Percentiles rank a stretch among this genome's conserved stretches.
These are phyloP conservation scores for Blastobotrys capitulatus DNA, from an alignment of 1,139 yeast genomes.

Conservation along the genomic window DNA sequence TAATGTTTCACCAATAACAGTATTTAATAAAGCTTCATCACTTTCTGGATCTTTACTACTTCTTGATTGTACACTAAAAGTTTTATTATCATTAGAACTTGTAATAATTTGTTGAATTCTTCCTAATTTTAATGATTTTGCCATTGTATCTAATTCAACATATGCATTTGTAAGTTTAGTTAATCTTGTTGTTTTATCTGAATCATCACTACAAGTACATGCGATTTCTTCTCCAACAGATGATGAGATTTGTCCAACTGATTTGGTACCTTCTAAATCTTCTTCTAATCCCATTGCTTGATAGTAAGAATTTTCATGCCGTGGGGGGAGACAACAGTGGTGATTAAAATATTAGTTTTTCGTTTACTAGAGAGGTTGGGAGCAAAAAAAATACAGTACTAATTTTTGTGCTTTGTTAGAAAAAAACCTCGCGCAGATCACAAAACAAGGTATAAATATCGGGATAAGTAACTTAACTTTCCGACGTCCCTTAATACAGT, in stretches of 20 bases:
- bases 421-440: too few relatives aligned
- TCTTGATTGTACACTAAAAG: conserved; percentile 19
- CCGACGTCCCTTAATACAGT: too few relatives aligned
- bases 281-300: conserved; percentile 12
- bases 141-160: conserved; percentile 25
- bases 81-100: conserved; percentile 9
- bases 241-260: conserved; percentile 23
- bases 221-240: conserved; percentile 22
- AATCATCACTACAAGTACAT: conserved; percentile 14
- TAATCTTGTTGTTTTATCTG: conserved; percentile 13
- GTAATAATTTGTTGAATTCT: conserved; percentile 24
- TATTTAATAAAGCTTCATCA: conserved; percentile 13
- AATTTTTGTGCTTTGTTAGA: too few relatives aligned
- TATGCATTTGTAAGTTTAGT: conserved; percentile 21
- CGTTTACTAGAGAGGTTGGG: too few relatives aligned
- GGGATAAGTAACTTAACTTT: too few relatives aligned
- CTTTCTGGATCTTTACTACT: conserved; percentile 10
- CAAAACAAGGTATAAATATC: too few relatives aligned
- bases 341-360: too few relatives aligned
- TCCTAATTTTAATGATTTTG: conserved; percentile 29
- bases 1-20: conserved; percentile 16
- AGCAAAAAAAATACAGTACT: too few relatives aligned
- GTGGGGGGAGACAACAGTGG: too few relatives aligned
- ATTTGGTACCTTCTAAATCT: conserved; percentile 10
- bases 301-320: too few relatives aligned